A percentile compares a stretch with the other conserved stretches of the same genome.
Conservation (phyloP, 2,329 filamentous ascomycete species). For the Trichoderma guizhouense region DNA sequence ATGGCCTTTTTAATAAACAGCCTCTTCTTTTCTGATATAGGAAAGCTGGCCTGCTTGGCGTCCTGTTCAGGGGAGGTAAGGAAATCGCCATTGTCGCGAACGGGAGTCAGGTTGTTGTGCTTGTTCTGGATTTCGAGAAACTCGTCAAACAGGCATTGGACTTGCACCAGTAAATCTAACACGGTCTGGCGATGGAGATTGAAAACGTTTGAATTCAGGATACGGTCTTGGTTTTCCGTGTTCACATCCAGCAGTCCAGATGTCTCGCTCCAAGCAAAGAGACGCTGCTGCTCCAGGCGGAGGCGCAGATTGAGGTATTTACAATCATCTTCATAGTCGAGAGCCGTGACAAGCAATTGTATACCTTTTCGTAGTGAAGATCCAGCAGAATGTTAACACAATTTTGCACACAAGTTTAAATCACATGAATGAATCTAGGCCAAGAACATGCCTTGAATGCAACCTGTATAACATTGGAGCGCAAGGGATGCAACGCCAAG, state of each 20-base stretch:
- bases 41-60: constrained; percentile 43
- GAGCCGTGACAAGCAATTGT: constrained; percentile 47
- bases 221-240: constrained; percentile 37
- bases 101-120: constrained; percentile 36
- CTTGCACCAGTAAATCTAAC: constrained; percentile 46
- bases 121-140: constrained; percentile 42
- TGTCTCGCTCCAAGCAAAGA: constrained; percentile 49
- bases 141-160: constrained; percentile 46
- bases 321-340: constrained; percentile 46
- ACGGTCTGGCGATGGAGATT: constrained; percentile 47
- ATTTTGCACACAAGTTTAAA: not conserved
- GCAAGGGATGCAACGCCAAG: constrained; percentile 40
- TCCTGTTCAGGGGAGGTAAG: constrained; percentile 42
- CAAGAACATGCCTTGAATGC: constrained; percentile 39
- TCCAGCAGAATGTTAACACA: not conserved
- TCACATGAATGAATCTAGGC: not conserved
- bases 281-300: constrained; percentile 48
- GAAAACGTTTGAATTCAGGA: constrained; percentile 47
- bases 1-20: constrained; percentile 46
- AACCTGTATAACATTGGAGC: constrained; percentile 35
- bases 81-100: constrained; percentile 34
- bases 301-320: constrained; percentile 47
- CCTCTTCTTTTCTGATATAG: constrained; percentile 39
- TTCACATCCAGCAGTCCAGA: constrained; percentile 47
- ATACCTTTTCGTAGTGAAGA: constrained; percentile 35